Percentiles rank a stretch among this genome's conserved stretches.
Conservation (phyloP, 2,329 filamentous ascomycete genomes). For the Blastomyces silverae region DNA sequence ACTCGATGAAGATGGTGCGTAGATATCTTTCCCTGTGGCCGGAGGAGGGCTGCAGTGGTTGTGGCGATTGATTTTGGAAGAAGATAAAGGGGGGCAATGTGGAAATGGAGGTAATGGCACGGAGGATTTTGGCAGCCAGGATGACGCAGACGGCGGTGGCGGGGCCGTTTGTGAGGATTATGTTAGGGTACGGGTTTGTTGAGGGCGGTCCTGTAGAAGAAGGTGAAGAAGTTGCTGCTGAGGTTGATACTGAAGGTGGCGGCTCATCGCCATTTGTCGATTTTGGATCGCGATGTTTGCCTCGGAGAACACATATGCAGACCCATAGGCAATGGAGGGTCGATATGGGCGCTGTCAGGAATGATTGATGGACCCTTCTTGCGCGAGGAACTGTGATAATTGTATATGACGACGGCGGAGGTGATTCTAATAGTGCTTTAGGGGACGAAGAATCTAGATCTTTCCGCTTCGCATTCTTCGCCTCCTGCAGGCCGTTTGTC, state of each 20-base stretch:
- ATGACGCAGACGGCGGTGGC: conserved; percentile 76
- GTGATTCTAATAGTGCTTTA: conserved; percentile 18
- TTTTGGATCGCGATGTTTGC: conserved; percentile 32
- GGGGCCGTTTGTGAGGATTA: conserved; percentile 82
- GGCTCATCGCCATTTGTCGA: neutral
- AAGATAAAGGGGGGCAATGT: conserved; percentile 17
- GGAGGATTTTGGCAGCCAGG: conserved; percentile 50
- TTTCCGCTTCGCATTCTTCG: neutral
- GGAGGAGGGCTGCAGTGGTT: neutral
- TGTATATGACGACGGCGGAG: conserved; percentile 46
- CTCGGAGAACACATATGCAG: conserved; percentile 52
- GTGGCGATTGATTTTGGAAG: conserved; percentile 14
- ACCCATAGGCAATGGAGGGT: conserved; percentile 58
- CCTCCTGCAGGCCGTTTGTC: neutral
- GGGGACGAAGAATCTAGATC: conserved; percentile 33
- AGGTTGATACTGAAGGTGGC: conserved; percentile 24
- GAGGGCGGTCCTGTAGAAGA: neutral
- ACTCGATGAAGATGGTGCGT: conserved; percentile 80
- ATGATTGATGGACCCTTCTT: conserved; percentile 71
- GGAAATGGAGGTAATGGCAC: conserved; percentile 42
- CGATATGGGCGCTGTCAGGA: conserved; percentile 64
- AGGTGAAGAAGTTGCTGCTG: conserved; percentile 13
- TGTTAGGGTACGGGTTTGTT: conserved; percentile 53
- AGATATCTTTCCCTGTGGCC: conserved; percentile 40
- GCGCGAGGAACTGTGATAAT: conserved; percentile 67